Evolutionary conservation across 2,329 filamentous ascomycete genomes (phyloP).

Genomic region (Aschersonia sp.): DNA sequence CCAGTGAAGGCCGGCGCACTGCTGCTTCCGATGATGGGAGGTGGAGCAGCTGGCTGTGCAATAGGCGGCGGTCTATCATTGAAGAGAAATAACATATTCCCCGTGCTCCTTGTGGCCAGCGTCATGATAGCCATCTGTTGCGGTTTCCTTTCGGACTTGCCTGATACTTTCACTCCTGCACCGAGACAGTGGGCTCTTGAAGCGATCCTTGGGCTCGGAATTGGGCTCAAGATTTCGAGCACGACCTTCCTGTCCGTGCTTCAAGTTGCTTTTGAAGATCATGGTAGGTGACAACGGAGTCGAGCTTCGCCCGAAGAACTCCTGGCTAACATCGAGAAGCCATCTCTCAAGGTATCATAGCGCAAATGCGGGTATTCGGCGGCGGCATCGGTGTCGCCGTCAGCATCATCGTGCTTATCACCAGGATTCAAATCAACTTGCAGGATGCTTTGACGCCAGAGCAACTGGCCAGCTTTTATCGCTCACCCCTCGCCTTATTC

Average conservation of each 20-base stretch:
- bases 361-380: slow-evolving; percentile 35
- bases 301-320: neutral
- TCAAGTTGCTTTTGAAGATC: slow-evolving; percentile 8
- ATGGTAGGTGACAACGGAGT: slow-evolving; percentile 3
- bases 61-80: slow-evolving; percentile 7
- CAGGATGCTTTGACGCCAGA: slow-evolving; percentile 5
- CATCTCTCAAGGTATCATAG: slow-evolving; percentile 35
- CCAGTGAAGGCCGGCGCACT: slow-evolving; percentile 10
- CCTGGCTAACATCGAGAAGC: slow-evolving; percentile 18
- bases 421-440: slow-evolving; percentile 6
- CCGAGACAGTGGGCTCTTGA: slow-evolving; percentile 7
- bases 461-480: slow-evolving; percentile 8
- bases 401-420: slow-evolving; percentile 30
- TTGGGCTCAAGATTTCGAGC: slow-evolving; percentile 8
- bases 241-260: slow-evolving; percentile 9
- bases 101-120: slow-evolving; percentile 7
- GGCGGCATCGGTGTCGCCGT: slow-evolving; percentile 39
- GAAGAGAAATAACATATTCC: slow-evolving; percentile 8
- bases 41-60: slow-evolving; percentile 7
- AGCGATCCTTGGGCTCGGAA: slow-evolving; percentile 7
- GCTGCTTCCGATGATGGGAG: slow-evolving; percentile 10
- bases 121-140: slow-evolving; percentile 5
- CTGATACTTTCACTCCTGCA: slow-evolving; percentile 3
- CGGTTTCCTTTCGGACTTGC: slow-evolving; percentile 7
- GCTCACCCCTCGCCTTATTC: slow-evolving; percentile 6